Evolutionary conservation across 108 stramenopile species (phyloP).

Genomic region (Fragilariopsis cylindrus): DNA sequence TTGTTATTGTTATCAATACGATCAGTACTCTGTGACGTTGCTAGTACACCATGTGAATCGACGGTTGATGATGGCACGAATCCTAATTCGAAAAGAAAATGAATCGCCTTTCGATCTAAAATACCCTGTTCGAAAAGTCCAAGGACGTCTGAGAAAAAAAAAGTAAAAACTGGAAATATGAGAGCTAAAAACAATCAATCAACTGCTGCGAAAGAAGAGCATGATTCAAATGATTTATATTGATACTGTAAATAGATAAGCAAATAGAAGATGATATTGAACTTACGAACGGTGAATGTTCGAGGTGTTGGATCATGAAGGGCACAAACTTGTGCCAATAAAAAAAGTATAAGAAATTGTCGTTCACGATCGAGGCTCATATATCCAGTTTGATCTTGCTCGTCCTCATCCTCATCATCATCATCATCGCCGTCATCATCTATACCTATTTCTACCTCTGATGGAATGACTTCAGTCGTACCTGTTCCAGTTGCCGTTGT

Average conservation of each 20-base stretch:
- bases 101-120: conserved; percentile 81
- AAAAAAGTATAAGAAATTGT: conserved; percentile 84
- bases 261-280: too few relatives aligned
- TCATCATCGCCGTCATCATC: neutral
- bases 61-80: conserved; percentile 64
- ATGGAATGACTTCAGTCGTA: too few relatives aligned
- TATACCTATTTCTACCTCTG: too few relatives aligned
- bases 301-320: conserved; percentile 91
- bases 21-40: neutral
- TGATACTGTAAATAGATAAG: too few relatives aligned
- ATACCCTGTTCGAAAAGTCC: conserved; percentile 88
- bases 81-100: conserved; percentile 87
- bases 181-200: too few relatives aligned
- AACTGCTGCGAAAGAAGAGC: too few relatives aligned
- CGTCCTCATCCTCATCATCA: neutral
- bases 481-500: neutral
- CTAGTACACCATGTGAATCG: neutral
- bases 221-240: too few relatives aligned
- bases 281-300: conserved; percentile 78
- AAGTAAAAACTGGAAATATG: neutral
- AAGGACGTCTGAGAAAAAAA: conserved; percentile 51
- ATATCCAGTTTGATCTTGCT: neutral
- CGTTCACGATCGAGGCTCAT: conserved; percentile 54
- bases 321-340: conserved; percentile 89
- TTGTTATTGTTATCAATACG: neutral